phyloP scores from a whole-genome alignment of 345 rosid species.

The Acer negundo region DNA sequence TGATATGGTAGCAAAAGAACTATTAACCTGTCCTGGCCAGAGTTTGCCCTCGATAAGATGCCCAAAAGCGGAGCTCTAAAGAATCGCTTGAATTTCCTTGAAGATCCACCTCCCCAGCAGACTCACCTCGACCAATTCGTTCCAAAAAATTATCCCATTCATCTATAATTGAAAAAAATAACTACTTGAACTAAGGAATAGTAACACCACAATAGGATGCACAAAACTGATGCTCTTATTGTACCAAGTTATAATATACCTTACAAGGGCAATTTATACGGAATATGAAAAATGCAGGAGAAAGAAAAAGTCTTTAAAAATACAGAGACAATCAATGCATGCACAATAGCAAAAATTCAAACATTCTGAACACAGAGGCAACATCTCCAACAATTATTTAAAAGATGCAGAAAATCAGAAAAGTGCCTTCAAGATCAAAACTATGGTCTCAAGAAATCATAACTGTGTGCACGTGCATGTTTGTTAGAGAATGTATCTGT shows the following conservation, averaged over 20 bases:
- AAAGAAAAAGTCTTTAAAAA: neutral
- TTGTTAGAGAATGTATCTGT: neutral
- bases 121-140: constrained; percentile 74
- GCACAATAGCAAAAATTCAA: neutral
- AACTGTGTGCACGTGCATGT: neutral
- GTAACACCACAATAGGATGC: neutral
- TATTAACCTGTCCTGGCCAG: constrained; percentile 90
- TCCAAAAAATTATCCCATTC: constrained; percentile 99
- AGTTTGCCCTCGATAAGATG: constrained; percentile 95
- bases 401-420: neutral
- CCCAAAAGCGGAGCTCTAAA: constrained; percentile 99
- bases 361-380: neutral
- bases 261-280: neutral
- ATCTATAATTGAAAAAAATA: constrained; percentile 46
- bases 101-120: constrained; percentile 72
- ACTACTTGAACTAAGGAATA: neutral
- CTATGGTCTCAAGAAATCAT: neutral
- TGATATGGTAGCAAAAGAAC: constrained; percentile 5
- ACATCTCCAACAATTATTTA: neutral
- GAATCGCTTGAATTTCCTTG: constrained; percentile 75
- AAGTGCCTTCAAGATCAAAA: neutral
- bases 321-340: too few species aligned
- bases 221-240: neutral
- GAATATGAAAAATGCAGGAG: neutral
- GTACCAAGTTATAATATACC: neutral